Percentiles rank a stretch among this genome's conserved stretches.
Conservation (phyloP, 1,284 basidiomycete species). For the Moniliophthora roreri region DNA sequence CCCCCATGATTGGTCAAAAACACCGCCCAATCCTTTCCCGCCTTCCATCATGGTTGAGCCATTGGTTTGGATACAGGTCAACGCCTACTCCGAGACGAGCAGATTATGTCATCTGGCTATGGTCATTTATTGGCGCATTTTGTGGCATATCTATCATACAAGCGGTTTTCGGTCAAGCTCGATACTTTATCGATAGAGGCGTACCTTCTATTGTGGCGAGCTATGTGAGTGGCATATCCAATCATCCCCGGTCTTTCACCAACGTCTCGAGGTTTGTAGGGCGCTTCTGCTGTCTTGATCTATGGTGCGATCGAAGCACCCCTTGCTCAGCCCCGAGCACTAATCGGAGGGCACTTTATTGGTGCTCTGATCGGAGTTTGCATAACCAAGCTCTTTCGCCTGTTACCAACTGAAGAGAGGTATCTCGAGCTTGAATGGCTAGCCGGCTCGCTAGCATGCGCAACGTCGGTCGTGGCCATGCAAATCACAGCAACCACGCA, state of each 20-base stretch:
- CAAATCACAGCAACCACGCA: conserved; percentile 58
- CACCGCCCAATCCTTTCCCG: too few species aligned
- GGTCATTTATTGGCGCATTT: not conserved
- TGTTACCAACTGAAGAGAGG: conserved; percentile 43
- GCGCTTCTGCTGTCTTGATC: conserved; percentile 59
- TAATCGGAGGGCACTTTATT: conserved; percentile 51
- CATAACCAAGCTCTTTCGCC: conserved; percentile 56
- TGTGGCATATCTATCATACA: not conserved
- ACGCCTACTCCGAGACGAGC: not conserved
- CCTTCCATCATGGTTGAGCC: not conserved
- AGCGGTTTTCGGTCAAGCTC: conserved; percentile 43
- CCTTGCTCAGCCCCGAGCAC: conserved; percentile 57
- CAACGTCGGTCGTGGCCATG: conserved; percentile 51
- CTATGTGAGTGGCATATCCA: conserved; percentile 35
- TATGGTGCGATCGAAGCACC: conserved; percentile 61
- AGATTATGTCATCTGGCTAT: not conserved
- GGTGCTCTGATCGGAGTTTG: conserved; percentile 51
- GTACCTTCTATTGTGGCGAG: conserved; percentile 52
- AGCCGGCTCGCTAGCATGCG: conserved; percentile 54
- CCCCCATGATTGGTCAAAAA: too few species aligned
- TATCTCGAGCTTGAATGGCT: conserved; percentile 52
- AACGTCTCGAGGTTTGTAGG: conserved; percentile 31
- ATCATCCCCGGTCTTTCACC: not conserved
- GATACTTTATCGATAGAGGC: conserved; percentile 47
- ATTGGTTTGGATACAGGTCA: not conserved